Percentiles rank a stretch among this genome's conserved stretches.
Evolutionary conservation across 2,329 filamentous ascomycete species (phyloP).

Genomic region (Penicillium sp.): DNA sequence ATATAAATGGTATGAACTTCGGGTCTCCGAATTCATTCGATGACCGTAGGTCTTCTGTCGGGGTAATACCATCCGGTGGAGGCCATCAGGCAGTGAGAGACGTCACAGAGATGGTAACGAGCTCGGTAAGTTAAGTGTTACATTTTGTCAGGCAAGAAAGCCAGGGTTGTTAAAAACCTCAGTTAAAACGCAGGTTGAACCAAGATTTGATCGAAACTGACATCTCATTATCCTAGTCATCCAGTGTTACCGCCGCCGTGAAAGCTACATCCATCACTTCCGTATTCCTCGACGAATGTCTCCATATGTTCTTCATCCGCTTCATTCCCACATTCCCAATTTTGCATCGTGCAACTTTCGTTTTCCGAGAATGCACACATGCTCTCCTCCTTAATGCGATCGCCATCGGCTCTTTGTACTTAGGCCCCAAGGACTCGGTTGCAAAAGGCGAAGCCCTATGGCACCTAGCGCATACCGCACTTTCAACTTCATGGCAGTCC

Average conservation of each 20-base stretch:
- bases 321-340: slow-evolving; percentile 49
- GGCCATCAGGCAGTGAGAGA: slow-evolving; percentile 47
- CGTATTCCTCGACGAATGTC: slow-evolving; percentile 47
- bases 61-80: slow-evolving; percentile 41
- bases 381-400: slow-evolving; percentile 47
- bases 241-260: slow-evolving; percentile 45
- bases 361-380: slow-evolving; percentile 46
- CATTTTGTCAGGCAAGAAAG: not conserved
- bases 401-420: slow-evolving; percentile 47
- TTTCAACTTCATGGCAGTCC: slow-evolving; percentile 48
- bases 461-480: slow-evolving; percentile 46
- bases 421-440: slow-evolving; percentile 45
- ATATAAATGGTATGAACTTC: slow-evolving; percentile 31
- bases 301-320: slow-evolving; percentile 49
- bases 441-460: slow-evolving; percentile 47
- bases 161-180: no score
- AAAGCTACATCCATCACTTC: slow-evolving; percentile 46
- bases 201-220: not conserved
- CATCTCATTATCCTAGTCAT: slow-evolving; percentile 30
- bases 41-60: slow-evolving; percentile 38
- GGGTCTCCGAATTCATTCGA: slow-evolving; percentile 39
- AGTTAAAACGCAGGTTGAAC: no score
- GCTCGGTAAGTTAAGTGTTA: slow-evolving; percentile 34
- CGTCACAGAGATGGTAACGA: slow-evolving; percentile 46
- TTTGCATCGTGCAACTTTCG: slow-evolving; percentile 46